A percentile compares a stretch with the other conserved stretches of the same genome.
Conservation (phyloP, 305 asterid species). For the Solanum hybrid region DNA sequence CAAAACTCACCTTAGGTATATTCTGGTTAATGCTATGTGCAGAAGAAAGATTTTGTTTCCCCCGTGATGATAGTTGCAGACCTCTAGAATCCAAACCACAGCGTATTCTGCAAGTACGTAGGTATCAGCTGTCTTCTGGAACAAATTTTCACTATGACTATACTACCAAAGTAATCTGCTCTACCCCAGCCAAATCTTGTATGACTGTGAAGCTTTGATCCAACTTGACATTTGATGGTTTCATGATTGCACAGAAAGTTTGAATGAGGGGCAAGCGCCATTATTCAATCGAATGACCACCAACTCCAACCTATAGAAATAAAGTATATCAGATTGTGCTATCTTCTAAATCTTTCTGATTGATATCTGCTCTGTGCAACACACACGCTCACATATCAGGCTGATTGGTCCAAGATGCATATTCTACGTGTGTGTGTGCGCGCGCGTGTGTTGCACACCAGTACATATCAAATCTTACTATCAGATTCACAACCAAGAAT, state of each 20-base stretch:
- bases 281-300: constrained; percentile 28
- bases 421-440: too few species aligned
- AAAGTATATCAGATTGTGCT: neutral
- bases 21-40: constrained; percentile 12
- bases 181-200: constrained; percentile 21
- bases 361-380: too few species aligned
- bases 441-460: too few species aligned
- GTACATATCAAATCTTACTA: neutral
- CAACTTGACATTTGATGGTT: constrained; percentile 29
- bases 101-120: constrained; percentile 17
- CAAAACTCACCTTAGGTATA: constrained; percentile 36
- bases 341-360: too few species aligned
- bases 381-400: too few species aligned
- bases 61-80: constrained; percentile 21
- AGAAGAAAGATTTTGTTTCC: constrained; percentile 19
- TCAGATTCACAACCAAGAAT: neutral
- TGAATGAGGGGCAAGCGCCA: constrained; percentile 55
- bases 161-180: constrained; percentile 20
- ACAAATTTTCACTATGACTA: constrained; percentile 22
- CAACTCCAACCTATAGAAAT: constrained; percentile 26
- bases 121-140: constrained; percentile 29
- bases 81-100: constrained; percentile 29
- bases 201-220: constrained; percentile 17
- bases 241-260: constrained; percentile 44
- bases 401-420: too few species aligned